These are phyloP conservation scores for Fagopyrum esculentum DNA, from an alignment of 148 eudicot species.

Conservation along the genomic window DNA sequence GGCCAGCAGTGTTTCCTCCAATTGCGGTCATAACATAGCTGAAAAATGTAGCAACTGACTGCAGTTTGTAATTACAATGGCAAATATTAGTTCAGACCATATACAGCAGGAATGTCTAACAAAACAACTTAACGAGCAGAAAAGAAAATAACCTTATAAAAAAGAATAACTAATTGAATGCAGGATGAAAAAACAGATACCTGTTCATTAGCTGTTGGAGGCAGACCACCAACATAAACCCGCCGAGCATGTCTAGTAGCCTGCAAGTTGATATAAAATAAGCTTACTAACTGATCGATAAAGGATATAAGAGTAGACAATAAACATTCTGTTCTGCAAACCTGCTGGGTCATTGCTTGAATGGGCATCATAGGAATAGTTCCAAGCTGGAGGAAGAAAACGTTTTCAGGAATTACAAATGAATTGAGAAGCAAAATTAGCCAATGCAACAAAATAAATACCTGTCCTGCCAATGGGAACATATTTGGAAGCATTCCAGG, in stretches of 20 bases:
- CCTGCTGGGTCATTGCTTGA: conserved; percentile 99
- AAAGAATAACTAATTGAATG: neutral
- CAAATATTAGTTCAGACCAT: conserved; percentile 4
- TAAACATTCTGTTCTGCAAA: conserved; percentile 16
- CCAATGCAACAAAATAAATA: conserved; percentile 19
- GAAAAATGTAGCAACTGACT: conserved; percentile 91
- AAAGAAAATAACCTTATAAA: neutral
- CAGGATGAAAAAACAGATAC: conserved; percentile 24
- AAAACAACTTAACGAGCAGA: neutral
- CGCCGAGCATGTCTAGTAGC: conserved; percentile 98
- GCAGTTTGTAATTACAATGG: conserved; percentile 14
- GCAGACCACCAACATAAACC: conserved; percentile 96
- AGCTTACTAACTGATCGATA: neutral
- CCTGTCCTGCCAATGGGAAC: conserved; percentile 68
- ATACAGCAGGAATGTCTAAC: neutral
- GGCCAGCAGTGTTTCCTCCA: conserved; percentile 96
- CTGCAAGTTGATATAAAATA: conserved; percentile 30
- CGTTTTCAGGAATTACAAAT: neutral
- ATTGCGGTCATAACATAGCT: conserved; percentile 92
- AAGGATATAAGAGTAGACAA: neutral
- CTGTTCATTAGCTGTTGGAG: conserved; percentile 97
- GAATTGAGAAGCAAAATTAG: neutral
- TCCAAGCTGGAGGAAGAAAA: conserved; percentile 42
- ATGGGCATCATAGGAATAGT: conserved; percentile 85
- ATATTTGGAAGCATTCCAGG: conserved; percentile 73